Evolutionary conservation across 805 yeast genomes (phyloP), one percentile per base, ranked within the genome.

Genomic region (Yarrowia sp.): DNA sequence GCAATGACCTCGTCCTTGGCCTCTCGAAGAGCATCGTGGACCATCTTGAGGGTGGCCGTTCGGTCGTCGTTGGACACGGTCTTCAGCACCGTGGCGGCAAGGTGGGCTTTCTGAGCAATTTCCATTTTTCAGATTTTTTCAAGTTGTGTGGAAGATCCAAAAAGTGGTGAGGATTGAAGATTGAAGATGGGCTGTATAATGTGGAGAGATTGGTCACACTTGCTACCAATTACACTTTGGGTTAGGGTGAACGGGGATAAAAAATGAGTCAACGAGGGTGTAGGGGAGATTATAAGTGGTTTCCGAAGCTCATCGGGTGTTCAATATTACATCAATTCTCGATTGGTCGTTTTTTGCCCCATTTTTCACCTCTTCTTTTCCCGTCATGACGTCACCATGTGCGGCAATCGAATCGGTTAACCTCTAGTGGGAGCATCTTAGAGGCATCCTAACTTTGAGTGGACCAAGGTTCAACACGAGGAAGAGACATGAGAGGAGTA

Each of bases 31-130:
- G 87, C 90, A 72, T 88, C 89, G 74, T 90, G 89, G 64, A 95
- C 89, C 71, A 86, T 84, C 70, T 84, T 81, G 41, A 95, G 82
- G 1, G 97, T 96, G 0, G 76, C 75, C 1, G 92, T 89, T 71
- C 99, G 84, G 72, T 89, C 85, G 41, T 85, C 89, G 74, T 92
- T 85, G 9, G 89, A 77, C 43, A 93, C 80, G 0, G 97, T 89
- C 75, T 95, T 94, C 70, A 95, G 83, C 16, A 87, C 82, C 7
- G 94, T 88, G 63, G 97, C 92, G 5, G 98, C 94, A n/a, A 80
- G 73, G 74, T 89, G 91, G 10, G 98, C 97, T 19, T 84, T 84
- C 73, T 79, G 85, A 2, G 99, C 98, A 55, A 93, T 90, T 63
- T 83, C 67, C 67, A 63, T 63, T 32, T 48, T 56, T 41, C 32